Evolutionary conservation across 148 eudicot genomes (phyloP).

Genomic region (Heliosperma pusillum): DNA sequence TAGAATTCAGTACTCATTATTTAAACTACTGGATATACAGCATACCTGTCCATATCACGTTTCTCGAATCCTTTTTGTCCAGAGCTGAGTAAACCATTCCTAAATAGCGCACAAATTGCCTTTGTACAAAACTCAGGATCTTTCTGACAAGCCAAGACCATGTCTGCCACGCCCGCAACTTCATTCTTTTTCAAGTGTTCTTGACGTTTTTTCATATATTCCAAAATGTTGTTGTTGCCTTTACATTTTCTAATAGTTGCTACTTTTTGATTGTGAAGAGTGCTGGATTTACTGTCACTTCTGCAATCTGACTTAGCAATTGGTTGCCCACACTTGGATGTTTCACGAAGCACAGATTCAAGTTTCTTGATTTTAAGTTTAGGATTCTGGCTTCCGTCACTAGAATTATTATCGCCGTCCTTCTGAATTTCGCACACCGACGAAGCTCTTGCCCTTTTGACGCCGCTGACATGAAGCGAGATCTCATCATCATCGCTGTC

Average conservation of each 20-base stretch:
- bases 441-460: conserved; percentile 8
- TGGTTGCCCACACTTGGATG: conserved; percentile 14
- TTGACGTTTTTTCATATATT: neutral
- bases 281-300: neutral
- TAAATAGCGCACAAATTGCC: conserved; percentile 21
- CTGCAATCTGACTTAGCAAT: neutral
- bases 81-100: conserved; percentile 8
- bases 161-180: neutral
- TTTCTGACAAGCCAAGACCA: neutral
- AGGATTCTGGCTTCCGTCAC: conserved; percentile 6
- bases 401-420: neutral
- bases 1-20: neutral
- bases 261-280: neutral
- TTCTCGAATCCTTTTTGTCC: conserved; percentile 1
- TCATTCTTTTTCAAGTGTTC: neutral
- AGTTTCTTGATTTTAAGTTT: conserved; percentile 12
- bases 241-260: conserved; percentile 12
- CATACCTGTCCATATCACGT: conserved; percentile 23
- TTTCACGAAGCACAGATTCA: neutral
- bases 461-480: neutral
- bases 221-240: conserved; percentile 1
- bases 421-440: neutral
- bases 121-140: conserved; percentile 19
- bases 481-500: conserved; percentile 25
- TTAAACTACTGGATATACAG: neutral